Evolutionary conservation across 768 basidiomycete genomes (phyloP).

Genomic region (Phylloporus rhodoxanthus): DNA sequence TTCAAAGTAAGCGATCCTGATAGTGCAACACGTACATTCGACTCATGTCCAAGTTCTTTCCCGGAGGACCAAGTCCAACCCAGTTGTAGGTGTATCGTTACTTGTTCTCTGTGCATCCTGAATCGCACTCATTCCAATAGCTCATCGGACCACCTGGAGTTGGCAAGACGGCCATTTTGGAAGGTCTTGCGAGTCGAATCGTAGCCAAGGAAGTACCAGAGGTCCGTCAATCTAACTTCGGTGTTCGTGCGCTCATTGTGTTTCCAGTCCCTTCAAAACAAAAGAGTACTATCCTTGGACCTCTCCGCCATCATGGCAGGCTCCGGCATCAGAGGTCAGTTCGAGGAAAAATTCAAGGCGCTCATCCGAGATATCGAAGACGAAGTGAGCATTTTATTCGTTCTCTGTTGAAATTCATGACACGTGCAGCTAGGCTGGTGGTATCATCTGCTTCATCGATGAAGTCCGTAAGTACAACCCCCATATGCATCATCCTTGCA

Average conservation of each 20-base stretch:
- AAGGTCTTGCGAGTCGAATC: slow-evolving; percentile 83
- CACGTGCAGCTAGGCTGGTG: slow-evolving; percentile 45
- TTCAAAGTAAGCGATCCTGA: slow-evolving; percentile 61
- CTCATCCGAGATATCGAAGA: slow-evolving; percentile 87
- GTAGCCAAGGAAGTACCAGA: slow-evolving; percentile 89
- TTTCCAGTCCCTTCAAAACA: slow-evolving; percentile 71
- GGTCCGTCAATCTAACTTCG: slow-evolving; percentile 35
- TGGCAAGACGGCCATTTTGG: slow-evolving; percentile 89
- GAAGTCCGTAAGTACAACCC: slow-evolving; percentile 72
- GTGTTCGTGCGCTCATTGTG: neutral
- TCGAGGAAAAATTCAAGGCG: slow-evolving; percentile 91
- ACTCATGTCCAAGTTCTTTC: slow-evolving; percentile 55
- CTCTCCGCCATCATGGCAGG: slow-evolving; percentile 81
- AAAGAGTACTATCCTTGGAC: slow-evolving; percentile 84
- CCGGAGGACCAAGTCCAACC: slow-evolving; percentile 86
- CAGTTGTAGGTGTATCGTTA: slow-evolving; percentile 51
- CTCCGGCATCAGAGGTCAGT: slow-evolving; percentile 86
- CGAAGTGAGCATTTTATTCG: slow-evolving; percentile 43
- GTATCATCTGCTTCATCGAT: slow-evolving; percentile 90
- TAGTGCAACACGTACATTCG: neutral
- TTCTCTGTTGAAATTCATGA: slow-evolving; percentile 18
- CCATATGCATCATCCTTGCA: neutral
- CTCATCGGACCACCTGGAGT: slow-evolving; percentile 85
- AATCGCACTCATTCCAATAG: slow-evolving; percentile 28
- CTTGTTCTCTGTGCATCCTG: neutral